Conservation (phyloP, 768 basidiomycete species). For the Lentinula raphanica region DNA sequence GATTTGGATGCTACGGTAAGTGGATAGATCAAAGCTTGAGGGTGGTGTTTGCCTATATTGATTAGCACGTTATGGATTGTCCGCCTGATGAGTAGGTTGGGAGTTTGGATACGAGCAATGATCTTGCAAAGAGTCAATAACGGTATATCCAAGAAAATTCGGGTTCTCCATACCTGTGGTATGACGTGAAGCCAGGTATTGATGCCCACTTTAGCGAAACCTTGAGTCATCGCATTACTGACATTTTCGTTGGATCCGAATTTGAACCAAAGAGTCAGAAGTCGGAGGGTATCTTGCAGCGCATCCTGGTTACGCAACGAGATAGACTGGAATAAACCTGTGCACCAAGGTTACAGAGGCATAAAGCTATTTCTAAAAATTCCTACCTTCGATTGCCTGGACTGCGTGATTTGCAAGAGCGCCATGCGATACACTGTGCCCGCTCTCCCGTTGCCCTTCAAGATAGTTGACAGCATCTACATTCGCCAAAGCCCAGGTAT, state of each 20-base stretch:
- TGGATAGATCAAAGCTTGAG: conserved; percentile 94
- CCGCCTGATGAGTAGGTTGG: conserved; percentile 76
- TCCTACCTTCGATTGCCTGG: conserved; percentile 83
- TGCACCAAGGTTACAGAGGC: conserved; percentile 8
- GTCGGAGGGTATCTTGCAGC: conserved; percentile 87
- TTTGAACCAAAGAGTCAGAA: conserved; percentile 97
- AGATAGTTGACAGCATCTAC: conserved; percentile 87
- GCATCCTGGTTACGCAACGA: conserved; percentile 85
- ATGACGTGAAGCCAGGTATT: conserved; percentile 99
- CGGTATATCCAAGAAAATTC: neutral
- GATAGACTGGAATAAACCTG: conserved; percentile 96
- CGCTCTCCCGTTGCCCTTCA: conserved; percentile 60
- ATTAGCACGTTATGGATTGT: conserved; percentile 86
- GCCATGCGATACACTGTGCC: conserved; percentile 52
- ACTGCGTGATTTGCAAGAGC: conserved; percentile 79
- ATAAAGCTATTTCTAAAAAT: neutral
- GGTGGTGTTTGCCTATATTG: conserved; percentile 94
- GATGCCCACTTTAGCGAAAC: conserved; percentile 85
- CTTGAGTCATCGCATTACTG: conserved; percentile 80
- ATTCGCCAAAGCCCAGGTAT: conserved; percentile 96
- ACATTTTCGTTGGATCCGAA: conserved; percentile 89
- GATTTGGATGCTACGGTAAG: conserved; percentile 97
- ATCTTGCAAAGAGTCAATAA: conserved; percentile 47
- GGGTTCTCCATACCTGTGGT: conserved; percentile 75
- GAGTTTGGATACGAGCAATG: conserved; percentile 97